Percentiles rank a stretch among this genome's conserved stretches.
Evolutionary conservation across 2,329 filamentous ascomycete genomes (phyloP).

Genomic region (Achaetomium macrosporum): DNA sequence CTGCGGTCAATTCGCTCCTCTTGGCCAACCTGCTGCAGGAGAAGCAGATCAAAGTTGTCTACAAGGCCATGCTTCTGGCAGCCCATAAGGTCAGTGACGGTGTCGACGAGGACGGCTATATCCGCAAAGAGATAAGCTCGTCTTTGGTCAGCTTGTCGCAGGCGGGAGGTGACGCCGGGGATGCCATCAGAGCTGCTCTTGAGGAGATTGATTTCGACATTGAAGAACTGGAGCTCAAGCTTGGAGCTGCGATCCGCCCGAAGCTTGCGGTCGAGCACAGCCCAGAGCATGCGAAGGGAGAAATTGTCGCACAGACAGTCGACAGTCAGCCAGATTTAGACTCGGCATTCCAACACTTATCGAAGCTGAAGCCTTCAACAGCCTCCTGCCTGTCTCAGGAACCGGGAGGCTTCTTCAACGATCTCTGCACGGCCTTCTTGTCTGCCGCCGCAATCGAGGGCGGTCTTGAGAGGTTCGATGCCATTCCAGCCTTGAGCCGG

Average conservation of each 20-base stretch:
- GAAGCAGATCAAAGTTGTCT: slow-evolving; percentile 56
- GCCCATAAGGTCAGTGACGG: slow-evolving; percentile 53
- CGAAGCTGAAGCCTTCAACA: slow-evolving; percentile 24
- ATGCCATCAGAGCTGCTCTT: slow-evolving; percentile 62
- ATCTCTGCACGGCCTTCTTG: slow-evolving; percentile 55
- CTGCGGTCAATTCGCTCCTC: slow-evolving; percentile 56
- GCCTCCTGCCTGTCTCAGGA: slow-evolving; percentile 49
- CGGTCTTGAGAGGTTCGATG: slow-evolving; percentile 46
- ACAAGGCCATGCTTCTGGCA: slow-evolving; percentile 58
- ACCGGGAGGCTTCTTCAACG: slow-evolving; percentile 48
- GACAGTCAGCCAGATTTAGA: slow-evolving; percentile 36
- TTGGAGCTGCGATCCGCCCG: slow-evolving; percentile 64
- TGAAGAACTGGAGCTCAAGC: slow-evolving; percentile 65
- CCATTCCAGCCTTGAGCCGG: slow-evolving; percentile 48
- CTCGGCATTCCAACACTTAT: slow-evolving; percentile 35
- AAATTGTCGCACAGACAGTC: slow-evolving; percentile 26
- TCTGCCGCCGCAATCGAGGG: slow-evolving; percentile 43
- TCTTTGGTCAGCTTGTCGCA: slow-evolving; percentile 62
- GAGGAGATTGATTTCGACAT: slow-evolving; percentile 65
- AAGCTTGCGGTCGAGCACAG: slow-evolving; percentile 44
- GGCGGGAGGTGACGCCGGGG: slow-evolving; percentile 50
- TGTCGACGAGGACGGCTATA: slow-evolving; percentile 47
- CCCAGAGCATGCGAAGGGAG: slow-evolving; percentile 45
- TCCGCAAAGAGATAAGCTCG: slow-evolving; percentile 59
- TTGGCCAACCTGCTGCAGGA: slow-evolving; percentile 55